Base-by-base conservation (phyloP, 305 asterid genomes). In the Ilex paraguariensis region DNA sequence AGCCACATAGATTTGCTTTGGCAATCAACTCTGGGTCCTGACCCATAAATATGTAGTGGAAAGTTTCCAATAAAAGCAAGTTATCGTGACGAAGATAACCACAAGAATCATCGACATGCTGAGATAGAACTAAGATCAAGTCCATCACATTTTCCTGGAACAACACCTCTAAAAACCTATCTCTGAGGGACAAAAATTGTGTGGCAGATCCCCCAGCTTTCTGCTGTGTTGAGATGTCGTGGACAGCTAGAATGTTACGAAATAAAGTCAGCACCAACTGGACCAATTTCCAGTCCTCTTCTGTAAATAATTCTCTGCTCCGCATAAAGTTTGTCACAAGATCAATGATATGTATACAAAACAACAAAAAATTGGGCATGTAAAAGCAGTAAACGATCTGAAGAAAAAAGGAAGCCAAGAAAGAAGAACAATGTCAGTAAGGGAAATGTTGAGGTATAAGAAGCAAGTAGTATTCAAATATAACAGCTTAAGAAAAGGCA, bases 231-330 rank as follows among this genome's bases (percentile, higher is more conserved):
- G 96, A 81, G 78, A 90, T 81, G 62, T 90, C 93, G 82, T 90
- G 96, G 75, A 94, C 77, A 40, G 96, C 95, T 59, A 94, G 81
- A 65, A 88, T 54, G 66, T 94, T 94, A 7, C 97, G 88, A 63
- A 94, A 90, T 52, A 94, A 77, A 51, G 96, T 90, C 70, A 94
- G 87, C 68, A 94, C 83, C 79, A 94, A 75, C 83, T 94, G 97
- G 67, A 90, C 95, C 84, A 94, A 66, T 80, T 90, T 94, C 97
- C 97, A 94, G 73, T 90, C 95, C 73, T 94, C 99, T 54, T 94
- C 99, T 42, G 95, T 83, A 79, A 94, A 94, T 10, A 84, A 71
- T 64, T 79, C 99, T 56, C 99, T 94, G 95, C 50, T 72, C 48
- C 75, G 51, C 65, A 71, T n/a, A 67, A 48, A 68, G 71, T 63